Evolutionary conservation across 2,329 filamentous ascomycete species (phyloP).

Genomic region (Arthroderma uncinatum): DNA sequence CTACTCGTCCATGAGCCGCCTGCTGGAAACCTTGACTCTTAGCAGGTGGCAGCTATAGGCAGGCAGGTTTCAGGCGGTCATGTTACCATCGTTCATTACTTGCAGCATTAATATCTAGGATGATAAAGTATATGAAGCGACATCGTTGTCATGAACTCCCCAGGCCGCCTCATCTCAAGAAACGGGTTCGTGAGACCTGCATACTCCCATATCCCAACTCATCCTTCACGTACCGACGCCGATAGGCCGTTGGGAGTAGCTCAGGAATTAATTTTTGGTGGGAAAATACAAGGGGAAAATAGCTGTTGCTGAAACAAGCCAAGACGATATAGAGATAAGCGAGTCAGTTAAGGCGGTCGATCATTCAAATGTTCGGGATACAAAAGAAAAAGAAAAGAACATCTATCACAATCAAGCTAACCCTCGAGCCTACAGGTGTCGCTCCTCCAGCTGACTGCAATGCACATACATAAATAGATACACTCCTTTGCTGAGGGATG

Average conservation of each 20-base stretch:
- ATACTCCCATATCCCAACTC: background rate
- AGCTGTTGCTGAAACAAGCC: background rate
- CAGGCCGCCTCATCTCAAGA: background rate
- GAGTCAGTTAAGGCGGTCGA: conserved; percentile 6
- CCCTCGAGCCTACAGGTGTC: background rate
- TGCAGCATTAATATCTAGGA: conserved; percentile 2
- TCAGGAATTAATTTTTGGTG: background rate
- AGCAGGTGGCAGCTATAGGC: background rate
- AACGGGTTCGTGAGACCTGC: conserved; percentile 4
- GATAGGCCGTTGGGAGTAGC: background rate
- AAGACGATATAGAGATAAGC: conserved; percentile 2
- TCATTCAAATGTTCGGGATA: background rate
- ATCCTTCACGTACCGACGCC: background rate
- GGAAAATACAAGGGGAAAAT: background rate
- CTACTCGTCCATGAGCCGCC: background rate
- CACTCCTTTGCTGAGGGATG: background rate
- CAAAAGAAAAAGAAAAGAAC: background rate
- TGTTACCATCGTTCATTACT: conserved; percentile 5
- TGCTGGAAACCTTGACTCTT: background rate
- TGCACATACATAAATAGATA: background rate
- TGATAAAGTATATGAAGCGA: conserved; percentile 3
- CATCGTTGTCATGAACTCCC: background rate
- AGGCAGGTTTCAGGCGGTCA: background rate
- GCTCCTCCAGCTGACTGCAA: background rate
- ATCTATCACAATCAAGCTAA: background rate